These are phyloP conservation scores for Saturnispora galanensis DNA, from an alignment of 805 yeast species.

Conservation along the genomic window DNA sequence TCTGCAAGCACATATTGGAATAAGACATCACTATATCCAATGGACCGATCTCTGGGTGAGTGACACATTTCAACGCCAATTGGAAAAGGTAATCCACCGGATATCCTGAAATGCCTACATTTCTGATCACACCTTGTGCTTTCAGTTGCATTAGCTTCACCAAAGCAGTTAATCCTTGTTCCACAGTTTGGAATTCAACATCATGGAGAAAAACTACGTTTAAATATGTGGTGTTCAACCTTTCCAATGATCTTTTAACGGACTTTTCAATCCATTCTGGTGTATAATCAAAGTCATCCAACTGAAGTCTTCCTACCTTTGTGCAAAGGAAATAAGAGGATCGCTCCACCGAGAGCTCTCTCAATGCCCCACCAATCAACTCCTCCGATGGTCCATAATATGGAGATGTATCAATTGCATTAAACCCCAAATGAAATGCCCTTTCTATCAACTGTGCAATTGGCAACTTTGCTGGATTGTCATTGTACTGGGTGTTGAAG, in stretches of 20 bases:
- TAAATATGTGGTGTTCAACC: slow-evolving; percentile 59
- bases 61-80: slow-evolving; percentile 34
- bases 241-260: slow-evolving; percentile 52
- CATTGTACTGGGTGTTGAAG: slow-evolving; percentile 71
- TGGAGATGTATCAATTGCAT: slow-evolving; percentile 85
- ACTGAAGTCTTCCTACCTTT: slow-evolving; percentile 70
- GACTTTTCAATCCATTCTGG: slow-evolving; percentile 50
- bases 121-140: slow-evolving; percentile 47
- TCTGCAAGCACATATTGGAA: slow-evolving; percentile 76
- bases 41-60: slow-evolving; percentile 40
- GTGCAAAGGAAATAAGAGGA: slow-evolving; percentile 64
- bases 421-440: slow-evolving; percentile 61
- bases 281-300: slow-evolving; percentile 68
- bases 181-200: slow-evolving; percentile 63
- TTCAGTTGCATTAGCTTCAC: slow-evolving; percentile 50
- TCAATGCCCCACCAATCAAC: slow-evolving; percentile 59
- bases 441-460: slow-evolving; percentile 43
- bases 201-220: slow-evolving; percentile 86
- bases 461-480: slow-evolving; percentile 53
- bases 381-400: slow-evolving; percentile 85
- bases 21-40: slow-evolving; percentile 73
- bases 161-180: slow-evolving; percentile 52
- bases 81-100: slow-evolving; percentile 62
- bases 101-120: slow-evolving; percentile 80
- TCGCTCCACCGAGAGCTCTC: slow-evolving; percentile 36